A percentile compares a stretch with the other conserved stretches of the same genome.
These are phyloP conservation scores for Rhododendron ovatum DNA, from an alignment of 148 eudicot species.

Conservation along the genomic window DNA sequence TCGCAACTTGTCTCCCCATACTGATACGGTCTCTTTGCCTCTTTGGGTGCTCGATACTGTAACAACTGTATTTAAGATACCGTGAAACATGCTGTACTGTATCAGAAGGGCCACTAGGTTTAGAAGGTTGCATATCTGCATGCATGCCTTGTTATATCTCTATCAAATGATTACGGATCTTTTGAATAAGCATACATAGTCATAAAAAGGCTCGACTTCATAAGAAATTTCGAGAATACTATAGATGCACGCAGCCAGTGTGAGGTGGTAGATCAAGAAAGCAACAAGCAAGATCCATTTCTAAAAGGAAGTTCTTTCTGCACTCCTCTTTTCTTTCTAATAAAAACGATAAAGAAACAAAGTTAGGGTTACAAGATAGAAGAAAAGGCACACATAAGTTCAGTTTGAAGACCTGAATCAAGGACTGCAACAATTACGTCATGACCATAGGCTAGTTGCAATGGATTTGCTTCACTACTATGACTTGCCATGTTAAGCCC, in stretches of 20 bases:
- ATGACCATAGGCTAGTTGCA: slow-evolving; percentile 34
- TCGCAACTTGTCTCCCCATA: not conserved
- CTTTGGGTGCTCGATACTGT: not conserved
- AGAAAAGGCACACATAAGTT: not conserved
- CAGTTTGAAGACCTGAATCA: slow-evolving; percentile 34
- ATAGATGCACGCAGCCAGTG: not conserved
- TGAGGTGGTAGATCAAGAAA: not conserved
- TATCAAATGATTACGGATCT: not conserved
- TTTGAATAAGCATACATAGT: not conserved
- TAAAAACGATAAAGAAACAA: not conserved
- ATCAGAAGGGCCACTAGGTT: not conserved
- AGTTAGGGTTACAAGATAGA: not conserved
- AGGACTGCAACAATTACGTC: slow-evolving; percentile 42
- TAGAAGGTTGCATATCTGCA: not conserved
- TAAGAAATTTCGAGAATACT: not conserved
- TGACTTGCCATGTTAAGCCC: slow-evolving; percentile 25
- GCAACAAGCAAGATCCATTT: not conserved
- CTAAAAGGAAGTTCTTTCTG: not conserved
- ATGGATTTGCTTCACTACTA: slow-evolving; percentile 19
- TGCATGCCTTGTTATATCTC: not conserved
- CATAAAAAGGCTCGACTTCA: not conserved
- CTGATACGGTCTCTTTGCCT: not conserved
- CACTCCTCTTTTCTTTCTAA: not conserved
- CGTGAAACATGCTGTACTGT: not conserved
- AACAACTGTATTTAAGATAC: not conserved